Evolutionary conservation across 441 rosid genomes (phyloP).

Genomic region (Sinapis alba): DNA sequence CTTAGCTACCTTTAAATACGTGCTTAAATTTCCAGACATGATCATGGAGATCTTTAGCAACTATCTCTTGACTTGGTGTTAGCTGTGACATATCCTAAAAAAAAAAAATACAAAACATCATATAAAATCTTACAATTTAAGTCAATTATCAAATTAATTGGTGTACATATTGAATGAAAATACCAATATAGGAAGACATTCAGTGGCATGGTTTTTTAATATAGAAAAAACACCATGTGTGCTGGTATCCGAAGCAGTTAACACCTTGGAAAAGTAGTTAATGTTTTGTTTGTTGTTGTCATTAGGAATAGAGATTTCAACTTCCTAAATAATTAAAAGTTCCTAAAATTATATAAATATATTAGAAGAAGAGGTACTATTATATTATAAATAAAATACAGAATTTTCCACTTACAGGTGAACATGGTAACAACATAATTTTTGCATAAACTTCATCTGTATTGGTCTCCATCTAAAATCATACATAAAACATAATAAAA

Average conservation of each 20-base stretch:
- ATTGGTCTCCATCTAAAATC: conserved; percentile 76
- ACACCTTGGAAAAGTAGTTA: conserved; percentile 47
- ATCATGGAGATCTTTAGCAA: not conserved
- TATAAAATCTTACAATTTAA: not conserved
- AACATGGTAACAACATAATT: conserved; percentile 72
- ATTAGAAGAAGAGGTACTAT: not conserved
- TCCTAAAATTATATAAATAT: not conserved
- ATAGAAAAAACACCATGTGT: conserved; percentile 56
- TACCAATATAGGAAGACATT: conserved; percentile 50
- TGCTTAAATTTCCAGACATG: not conserved
- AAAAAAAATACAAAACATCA: not conserved
- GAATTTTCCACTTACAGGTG: conserved; percentile 44
- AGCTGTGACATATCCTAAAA: not conserved
- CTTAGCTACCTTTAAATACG: not conserved
- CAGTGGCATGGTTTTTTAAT: conserved; percentile 48
- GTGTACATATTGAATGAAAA: not conserved
- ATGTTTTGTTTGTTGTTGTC: conserved; percentile 15
- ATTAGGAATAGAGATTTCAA: conserved; percentile 39
- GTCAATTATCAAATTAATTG: not conserved
- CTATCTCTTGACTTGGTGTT: not conserved
- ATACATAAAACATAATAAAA: not conserved
- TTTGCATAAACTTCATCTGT: conserved; percentile 87
- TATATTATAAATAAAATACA: not conserved
- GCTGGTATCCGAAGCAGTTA: conserved; percentile 53
- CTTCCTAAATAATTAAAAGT: conserved; percentile 31